phyloP scores from a whole-genome alignment of 2,329 filamentous ascomycete genomes.

The Neonectria neomacrospora region DNA sequence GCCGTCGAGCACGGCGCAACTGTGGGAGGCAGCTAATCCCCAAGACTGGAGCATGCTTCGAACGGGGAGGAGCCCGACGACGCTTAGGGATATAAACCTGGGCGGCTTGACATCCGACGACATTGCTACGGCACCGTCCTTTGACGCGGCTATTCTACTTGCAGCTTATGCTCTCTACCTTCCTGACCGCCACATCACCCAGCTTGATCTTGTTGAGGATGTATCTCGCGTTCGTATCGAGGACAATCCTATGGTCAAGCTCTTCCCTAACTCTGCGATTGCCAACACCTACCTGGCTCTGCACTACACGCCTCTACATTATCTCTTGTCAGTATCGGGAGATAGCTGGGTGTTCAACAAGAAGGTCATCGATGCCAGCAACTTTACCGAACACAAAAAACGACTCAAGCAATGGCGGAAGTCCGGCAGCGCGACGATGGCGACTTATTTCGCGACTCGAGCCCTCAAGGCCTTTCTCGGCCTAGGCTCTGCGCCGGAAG shows the following conservation, averaged over 20 bases:
- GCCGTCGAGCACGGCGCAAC: constrained; percentile 54
- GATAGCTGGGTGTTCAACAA: constrained; percentile 68
- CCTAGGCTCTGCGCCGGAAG: constrained; percentile 26
- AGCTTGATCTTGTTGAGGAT: constrained; percentile 43
- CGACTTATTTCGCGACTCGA: constrained; percentile 62
- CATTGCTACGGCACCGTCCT: constrained; percentile 49
- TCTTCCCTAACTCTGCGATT: constrained; percentile 59
- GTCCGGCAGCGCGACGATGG: constrained; percentile 57
- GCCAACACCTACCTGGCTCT: constrained; percentile 67
- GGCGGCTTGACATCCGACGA: constrained; percentile 51
- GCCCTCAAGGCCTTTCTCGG: constrained; percentile 60
- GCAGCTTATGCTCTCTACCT: constrained; percentile 53
- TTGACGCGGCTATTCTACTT: constrained; percentile 56
- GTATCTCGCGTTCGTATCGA: constrained; percentile 38
- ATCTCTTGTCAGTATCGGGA: constrained; percentile 67
- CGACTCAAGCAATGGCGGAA: constrained; percentile 59
- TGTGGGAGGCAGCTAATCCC: constrained; percentile 61
- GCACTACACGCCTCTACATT: constrained; percentile 67
- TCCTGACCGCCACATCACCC: constrained; percentile 47
- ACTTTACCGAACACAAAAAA: constrained; percentile 60
- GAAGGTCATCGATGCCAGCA: constrained; percentile 58
- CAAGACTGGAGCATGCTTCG: constrained; percentile 58
- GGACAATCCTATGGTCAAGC: constrained; percentile 46
- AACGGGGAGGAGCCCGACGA: constrained; percentile 39
- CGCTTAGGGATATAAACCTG: constrained; percentile 46